A percentile compares a stretch with the other conserved stretches of the same genome.
phyloP scores from a whole-genome alignment of 2,329 filamentous ascomycete species.

The Domatiomyces globalis region DNA sequence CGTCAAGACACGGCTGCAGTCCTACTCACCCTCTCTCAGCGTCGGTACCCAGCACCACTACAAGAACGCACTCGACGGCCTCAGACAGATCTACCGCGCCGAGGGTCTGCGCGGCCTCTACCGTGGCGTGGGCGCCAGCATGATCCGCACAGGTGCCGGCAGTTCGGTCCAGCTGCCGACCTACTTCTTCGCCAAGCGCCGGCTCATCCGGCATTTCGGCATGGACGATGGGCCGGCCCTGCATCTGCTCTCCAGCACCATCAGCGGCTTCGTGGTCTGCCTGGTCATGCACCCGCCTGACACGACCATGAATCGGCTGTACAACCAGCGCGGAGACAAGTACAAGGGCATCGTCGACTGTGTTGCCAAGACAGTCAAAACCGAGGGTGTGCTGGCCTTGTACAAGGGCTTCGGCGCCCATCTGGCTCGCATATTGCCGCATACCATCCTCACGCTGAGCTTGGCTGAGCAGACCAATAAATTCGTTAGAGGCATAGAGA shows the following conservation, averaged over 20 bases:
- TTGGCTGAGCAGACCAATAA: conserved; percentile 97
- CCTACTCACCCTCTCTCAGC: conserved; percentile 78
- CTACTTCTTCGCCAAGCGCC: conserved; percentile 92
- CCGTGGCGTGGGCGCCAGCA: conserved; percentile 78
- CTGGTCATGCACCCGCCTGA: conserved; percentile 72
- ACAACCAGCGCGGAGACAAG: conserved; percentile 97
- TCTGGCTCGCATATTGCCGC: conserved; percentile 81
- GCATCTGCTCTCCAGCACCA: conserved; percentile 76
- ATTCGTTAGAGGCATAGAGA: conserved; percentile 66
- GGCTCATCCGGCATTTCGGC: conserved; percentile 64
- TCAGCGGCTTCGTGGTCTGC: conserved; percentile 90
- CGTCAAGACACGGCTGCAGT: conserved; percentile 91
- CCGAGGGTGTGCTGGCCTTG: conserved; percentile 79
- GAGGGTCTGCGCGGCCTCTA: conserved; percentile 78
- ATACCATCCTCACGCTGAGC: conserved; percentile 85
- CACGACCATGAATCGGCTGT: conserved; percentile 96
- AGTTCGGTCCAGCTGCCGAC: conserved; percentile 93
- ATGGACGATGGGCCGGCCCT: conserved; percentile 84
- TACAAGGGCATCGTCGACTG: conserved; percentile 91
- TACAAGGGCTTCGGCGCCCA: conserved; percentile 98
- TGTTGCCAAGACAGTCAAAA: conserved; percentile 74
- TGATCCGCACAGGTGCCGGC: conserved; percentile 91
- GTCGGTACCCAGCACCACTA: conserved; percentile 97
- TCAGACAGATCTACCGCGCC: conserved; percentile 59
- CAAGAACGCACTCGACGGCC: conserved; percentile 68